These are phyloP conservation scores for Pestalotiopsis sp. DNA, from an alignment of 2,329 filamentous ascomycete species.

Conservation along the genomic window DNA sequence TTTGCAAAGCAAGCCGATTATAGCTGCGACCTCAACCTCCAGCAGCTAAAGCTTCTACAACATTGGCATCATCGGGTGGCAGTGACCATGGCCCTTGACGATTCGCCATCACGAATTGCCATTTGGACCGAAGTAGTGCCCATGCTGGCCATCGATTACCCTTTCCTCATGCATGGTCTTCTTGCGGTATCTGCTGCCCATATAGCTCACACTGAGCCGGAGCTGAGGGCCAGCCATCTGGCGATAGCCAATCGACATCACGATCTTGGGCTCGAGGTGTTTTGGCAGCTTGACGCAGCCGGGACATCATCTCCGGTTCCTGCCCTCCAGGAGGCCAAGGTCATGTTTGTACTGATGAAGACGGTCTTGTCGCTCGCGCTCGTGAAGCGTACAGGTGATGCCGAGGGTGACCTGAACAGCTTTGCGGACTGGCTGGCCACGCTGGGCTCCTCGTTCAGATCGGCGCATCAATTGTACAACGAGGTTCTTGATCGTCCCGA, in stretches of 20 bases:
- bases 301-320: rapidly evolving
- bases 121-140: not conserved
- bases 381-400: not conserved
- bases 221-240: not conserved
- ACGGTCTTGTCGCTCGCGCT: not conserved
- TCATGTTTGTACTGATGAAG: not conserved
- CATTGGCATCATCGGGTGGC: not conserved
- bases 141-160: not conserved
- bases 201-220: not conserved
- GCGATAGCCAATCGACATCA: not conserved
- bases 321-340: not conserved
- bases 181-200: not conserved
- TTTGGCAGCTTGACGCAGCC: not conserved
- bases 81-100: not conserved
- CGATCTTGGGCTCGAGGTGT: not conserved
- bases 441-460: not conserved
- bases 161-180: not conserved
- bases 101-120: not conserved
- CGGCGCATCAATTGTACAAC: not conserved
- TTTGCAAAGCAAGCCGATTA: not conserved
- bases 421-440: not conserved
- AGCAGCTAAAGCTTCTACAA: not conserved
- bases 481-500: not conserved
- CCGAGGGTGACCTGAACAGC: not conserved
- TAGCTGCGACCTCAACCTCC: not conserved